phyloP scores from a whole-genome alignment of 2,329 filamentous ascomycete genomes.

The Diaporthe sp. region DNA sequence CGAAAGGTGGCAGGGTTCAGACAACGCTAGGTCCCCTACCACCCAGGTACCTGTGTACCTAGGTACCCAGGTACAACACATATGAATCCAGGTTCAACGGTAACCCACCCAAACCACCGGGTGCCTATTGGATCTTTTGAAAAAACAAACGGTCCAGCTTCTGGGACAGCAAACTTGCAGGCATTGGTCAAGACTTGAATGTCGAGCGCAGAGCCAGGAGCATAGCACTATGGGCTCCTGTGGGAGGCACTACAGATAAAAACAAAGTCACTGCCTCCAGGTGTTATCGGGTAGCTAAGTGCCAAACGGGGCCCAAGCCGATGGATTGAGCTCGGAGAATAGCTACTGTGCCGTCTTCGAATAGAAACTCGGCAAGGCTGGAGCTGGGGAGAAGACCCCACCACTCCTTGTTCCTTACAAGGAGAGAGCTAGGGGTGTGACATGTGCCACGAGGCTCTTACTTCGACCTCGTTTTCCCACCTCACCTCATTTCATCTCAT shows the following conservation, averaged over 20 bases:
- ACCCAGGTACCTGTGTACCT: not conserved
- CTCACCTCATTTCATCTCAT: conserved; percentile 7
- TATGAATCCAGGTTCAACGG: too few species aligned
- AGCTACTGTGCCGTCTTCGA: not conserved
- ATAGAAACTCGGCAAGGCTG: conserved; percentile 25
- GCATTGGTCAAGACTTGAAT: not conserved
- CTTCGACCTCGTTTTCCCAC: not conserved
- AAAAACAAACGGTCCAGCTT: not conserved
- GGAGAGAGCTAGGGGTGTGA: conserved; percentile 3
- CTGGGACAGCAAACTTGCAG: not conserved
- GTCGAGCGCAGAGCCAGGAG: not conserved
- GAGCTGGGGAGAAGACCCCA: conserved; percentile 6
- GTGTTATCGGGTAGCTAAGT: not conserved
- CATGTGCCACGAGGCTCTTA: conserved; percentile 22
- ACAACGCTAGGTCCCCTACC: not conserved
- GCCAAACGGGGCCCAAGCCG: not conserved
- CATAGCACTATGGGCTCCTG: not conserved
- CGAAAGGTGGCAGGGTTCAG: conserved; percentile 6
- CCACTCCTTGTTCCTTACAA: conserved; percentile 9
- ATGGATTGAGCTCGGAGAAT: conserved; percentile 15
- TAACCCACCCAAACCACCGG: not conserved
- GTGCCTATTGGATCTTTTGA: too few species aligned
- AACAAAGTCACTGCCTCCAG: not conserved
- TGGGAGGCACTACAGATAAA: not conserved
- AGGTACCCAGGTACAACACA: not conserved